Percentiles rank a stretch among this genome's conserved stretches.
Conservation (phyloP, 306 rosid species). For the Dryas octopetala region DNA sequence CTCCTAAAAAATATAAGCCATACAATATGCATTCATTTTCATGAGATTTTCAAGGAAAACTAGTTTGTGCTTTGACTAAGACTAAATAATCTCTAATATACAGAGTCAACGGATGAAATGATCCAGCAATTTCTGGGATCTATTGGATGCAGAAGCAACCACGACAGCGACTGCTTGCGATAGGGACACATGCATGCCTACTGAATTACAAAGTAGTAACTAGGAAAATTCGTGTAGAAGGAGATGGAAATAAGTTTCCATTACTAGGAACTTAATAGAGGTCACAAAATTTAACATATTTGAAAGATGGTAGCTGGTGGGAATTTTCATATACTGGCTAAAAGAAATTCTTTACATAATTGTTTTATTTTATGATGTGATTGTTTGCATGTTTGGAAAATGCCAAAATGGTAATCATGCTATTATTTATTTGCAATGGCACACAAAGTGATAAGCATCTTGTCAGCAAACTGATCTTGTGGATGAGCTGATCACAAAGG, state of each 20-base stretch:
- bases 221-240: neutral
- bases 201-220: neutral
- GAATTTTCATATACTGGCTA: too few relatives aligned
- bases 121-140: neutral
- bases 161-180: neutral
- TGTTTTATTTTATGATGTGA: neutral
- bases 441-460: neutral
- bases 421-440: neutral
- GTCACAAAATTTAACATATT: neutral
- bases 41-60: neutral
- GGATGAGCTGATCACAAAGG: neutral
- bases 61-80: neutral
- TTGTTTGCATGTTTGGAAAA: neutral
- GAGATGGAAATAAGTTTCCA: neutral
- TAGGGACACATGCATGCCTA: neutral
- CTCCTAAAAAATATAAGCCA: neutral
- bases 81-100: neutral
- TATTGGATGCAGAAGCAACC: slow-evolving; percentile 5
- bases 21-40: neutral
- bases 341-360: neutral
- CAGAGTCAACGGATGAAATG: neutral
- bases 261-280: neutral
- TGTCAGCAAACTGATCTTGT: neutral
- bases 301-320: neutral
- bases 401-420: neutral